These are phyloP conservation scores for Marasmius oreades DNA, from an alignment of 1,284 basidiomycete genomes.

Conservation along the genomic window DNA sequence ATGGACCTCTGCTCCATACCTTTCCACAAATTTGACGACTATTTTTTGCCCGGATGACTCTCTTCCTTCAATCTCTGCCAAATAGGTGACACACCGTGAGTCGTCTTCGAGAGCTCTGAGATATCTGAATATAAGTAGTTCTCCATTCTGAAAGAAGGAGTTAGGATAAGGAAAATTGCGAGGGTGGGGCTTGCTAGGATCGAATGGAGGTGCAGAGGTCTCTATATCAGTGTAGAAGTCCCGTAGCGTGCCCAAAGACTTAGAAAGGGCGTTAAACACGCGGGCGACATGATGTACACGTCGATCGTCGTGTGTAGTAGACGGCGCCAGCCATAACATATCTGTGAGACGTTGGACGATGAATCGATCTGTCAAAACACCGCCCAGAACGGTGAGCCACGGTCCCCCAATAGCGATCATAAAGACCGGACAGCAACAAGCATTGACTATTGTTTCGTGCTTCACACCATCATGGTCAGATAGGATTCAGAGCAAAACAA, in stretches of 20 bases:
- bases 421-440: slow-evolving; percentile 28
- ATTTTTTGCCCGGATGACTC: background rate
- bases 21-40: background rate
- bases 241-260: too few relatives aligned
- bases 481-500: too few relatives aligned
- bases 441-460: slow-evolving; percentile 17
- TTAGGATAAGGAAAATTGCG: background rate
- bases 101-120: background rate
- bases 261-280: background rate
- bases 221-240: too few relatives aligned
- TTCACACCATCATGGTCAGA: background rate
- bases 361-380: slow-evolving; percentile 20
- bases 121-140: background rate
- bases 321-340: slow-evolving; percentile 20
- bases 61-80: background rate
- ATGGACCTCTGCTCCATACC: background rate
- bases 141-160: background rate
- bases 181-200: background rate
- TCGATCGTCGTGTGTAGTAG: background rate
- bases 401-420: slow-evolving; percentile 26
- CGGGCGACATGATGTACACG: background rate
- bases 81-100: background rate
- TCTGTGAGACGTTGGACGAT: slow-evolving; percentile 27
- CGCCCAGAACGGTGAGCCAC: slow-evolving; percentile 25
- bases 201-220: background rate